phyloP scores from a whole-genome alignment of 2,329 filamentous ascomycete species.

The Davidsoniella eucalypti region DNA sequence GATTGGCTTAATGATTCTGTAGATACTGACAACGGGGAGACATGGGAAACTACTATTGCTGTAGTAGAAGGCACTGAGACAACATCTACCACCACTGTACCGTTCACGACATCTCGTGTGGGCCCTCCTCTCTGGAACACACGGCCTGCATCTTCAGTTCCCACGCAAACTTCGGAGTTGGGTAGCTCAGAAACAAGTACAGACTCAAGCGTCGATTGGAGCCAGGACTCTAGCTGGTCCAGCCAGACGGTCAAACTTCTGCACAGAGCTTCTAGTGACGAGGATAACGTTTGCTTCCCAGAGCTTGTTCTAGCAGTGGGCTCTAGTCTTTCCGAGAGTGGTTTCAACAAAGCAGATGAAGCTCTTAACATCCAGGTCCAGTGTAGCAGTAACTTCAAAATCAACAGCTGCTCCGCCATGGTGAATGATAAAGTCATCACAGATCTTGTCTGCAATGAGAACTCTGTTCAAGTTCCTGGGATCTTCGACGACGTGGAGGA shows the following conservation, averaged over 20 bases:
- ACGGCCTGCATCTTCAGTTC: background rate
- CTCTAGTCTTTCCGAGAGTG: constrained; percentile 1
- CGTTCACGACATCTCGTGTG: constrained; percentile 2
- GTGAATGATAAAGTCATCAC: constrained; percentile 2
- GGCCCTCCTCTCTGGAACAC: constrained; percentile 5
- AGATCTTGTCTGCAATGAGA: constrained; percentile 1
- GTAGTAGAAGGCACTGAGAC: no score
- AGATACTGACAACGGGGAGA: no score
- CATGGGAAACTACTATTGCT: background rate
- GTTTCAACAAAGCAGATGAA: constrained; percentile 1
- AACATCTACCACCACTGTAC: background rate
- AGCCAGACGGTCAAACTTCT: background rate
- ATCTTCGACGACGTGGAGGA: constrained; percentile 3
- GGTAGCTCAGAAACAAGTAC: background rate
- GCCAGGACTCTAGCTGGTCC: background rate
- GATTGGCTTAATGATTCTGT: no score
- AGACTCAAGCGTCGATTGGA: background rate
- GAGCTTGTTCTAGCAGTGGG: constrained; percentile 2
- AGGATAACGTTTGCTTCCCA: constrained; percentile 2
- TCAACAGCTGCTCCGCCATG: constrained; percentile 4
- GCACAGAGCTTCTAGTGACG: background rate
- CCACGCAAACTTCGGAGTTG: background rate
- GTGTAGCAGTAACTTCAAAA: background rate
- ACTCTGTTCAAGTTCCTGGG: constrained; percentile 1
- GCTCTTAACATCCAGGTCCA: background rate